Evolutionary conservation across 495 filamentous ascomycete genomes (phyloP).

Genomic region (Aspergillus egyptiacus): DNA sequence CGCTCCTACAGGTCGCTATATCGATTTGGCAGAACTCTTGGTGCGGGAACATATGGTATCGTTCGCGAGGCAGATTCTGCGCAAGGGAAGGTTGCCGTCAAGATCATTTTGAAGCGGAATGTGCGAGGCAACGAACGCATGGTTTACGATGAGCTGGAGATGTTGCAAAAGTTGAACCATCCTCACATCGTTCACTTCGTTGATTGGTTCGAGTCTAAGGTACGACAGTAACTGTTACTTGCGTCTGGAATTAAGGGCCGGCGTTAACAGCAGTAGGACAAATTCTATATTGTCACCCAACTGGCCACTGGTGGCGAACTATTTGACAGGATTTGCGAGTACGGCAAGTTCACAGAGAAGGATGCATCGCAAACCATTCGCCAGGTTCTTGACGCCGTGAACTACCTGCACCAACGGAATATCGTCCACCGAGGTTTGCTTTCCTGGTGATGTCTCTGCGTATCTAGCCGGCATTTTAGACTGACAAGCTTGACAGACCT

Average conservation of each 20-base stretch:
- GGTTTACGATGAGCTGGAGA: constrained; percentile 94
- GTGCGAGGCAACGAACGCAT: constrained; percentile 97
- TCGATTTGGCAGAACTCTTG: constrained; percentile 84
- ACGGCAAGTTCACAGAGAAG: constrained; percentile 98
- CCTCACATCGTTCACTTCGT: constrained; percentile 96
- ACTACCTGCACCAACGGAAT: constrained; percentile 91
- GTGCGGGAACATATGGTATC: constrained; percentile 97
- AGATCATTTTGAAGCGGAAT: constrained; percentile 99
- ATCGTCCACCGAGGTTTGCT: constrained; percentile 87
- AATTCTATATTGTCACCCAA: constrained; percentile 99
- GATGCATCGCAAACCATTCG: constrained; percentile 95
- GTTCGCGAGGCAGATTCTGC: constrained; percentile 83
- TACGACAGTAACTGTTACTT: constrained; percentile 9
- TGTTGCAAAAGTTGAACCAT: constrained; percentile 85
- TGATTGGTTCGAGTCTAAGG: constrained; percentile 98
- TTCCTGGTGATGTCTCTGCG: background rate
- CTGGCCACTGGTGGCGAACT: constrained; percentile 93
- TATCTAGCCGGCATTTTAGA: background rate
- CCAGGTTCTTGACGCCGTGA: constrained; percentile 88
- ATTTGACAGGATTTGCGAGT: constrained; percentile 97
- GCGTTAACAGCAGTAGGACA: constrained; percentile 59
- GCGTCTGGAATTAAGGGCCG: background rate
- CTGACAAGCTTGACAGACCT: constrained; percentile 55
- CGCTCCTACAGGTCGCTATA: constrained; percentile 63
- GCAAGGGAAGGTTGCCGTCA: constrained; percentile 86